Conservation (phyloP, 2,329 filamentous ascomycete genomes). For the Lecanoromycetidae sp. region DNA sequence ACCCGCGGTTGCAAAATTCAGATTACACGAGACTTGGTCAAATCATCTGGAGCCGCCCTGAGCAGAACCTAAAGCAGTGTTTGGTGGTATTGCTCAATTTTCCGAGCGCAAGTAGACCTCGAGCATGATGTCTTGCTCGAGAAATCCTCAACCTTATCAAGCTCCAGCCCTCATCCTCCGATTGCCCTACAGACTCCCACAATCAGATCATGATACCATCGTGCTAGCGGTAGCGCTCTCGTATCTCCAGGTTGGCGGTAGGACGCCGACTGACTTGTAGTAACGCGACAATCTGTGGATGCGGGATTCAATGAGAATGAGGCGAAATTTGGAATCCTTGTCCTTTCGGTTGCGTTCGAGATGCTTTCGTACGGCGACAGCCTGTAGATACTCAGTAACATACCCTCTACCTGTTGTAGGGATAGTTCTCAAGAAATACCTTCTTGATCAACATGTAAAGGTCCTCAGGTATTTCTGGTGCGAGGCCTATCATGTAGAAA, state of each 20-base stretch:
- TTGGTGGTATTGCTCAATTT: background rate
- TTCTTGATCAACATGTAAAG: slow-evolving; percentile 99
- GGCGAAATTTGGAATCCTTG: slow-evolving; percentile 99
- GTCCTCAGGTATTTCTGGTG: slow-evolving; percentile 97
- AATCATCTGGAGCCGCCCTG: too few relatives aligned
- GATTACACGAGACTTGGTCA: background rate
- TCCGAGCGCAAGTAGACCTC: background rate
- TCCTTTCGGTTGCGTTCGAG: slow-evolving; percentile 99
- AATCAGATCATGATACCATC: slow-evolving; percentile 62
- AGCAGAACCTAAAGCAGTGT: background rate
- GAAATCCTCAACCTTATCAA: background rate
- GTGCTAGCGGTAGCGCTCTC: slow-evolving; percentile 94
- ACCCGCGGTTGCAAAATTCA: background rate
- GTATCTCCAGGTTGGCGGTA: slow-evolving; percentile 95
- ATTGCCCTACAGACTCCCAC: background rate
- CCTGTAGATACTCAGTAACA: slow-evolving; percentile 39
- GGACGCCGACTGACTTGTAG: slow-evolving; percentile 89
- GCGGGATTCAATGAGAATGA: slow-evolving; percentile 99
- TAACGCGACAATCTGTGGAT: slow-evolving; percentile 99
- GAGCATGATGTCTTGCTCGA: background rate
- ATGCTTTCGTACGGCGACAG: slow-evolving; percentile 98
- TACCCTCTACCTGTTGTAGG: too few relatives aligned
- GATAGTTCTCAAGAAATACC: slow-evolving; percentile 40
- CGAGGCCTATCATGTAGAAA: slow-evolving; percentile 68
- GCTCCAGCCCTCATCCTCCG: background rate